A percentile compares a stretch with the other conserved stretches of the same genome.
These are phyloP conservation scores for Hericium coralloides DNA, from an alignment of 768 basidiomycete genomes.

Conservation along the genomic window DNA sequence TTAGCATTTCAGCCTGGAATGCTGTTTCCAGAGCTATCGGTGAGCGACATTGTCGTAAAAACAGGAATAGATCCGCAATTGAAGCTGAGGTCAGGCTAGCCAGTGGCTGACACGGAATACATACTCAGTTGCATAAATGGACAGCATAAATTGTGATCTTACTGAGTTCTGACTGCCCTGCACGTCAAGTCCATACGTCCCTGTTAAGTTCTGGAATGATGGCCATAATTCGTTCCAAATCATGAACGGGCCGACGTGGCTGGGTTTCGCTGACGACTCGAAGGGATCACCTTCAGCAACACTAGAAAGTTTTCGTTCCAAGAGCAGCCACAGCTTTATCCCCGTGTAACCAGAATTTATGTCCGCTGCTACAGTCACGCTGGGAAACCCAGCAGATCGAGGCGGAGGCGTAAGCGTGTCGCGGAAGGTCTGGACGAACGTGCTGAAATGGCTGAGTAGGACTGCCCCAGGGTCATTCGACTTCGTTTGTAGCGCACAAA, in stretches of 20 bases:
- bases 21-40: slow-evolving; percentile 46
- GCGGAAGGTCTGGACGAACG: slow-evolving; percentile 41
- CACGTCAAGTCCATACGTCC: slow-evolving; percentile 39
- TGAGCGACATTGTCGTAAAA: slow-evolving; percentile 46
- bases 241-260: slow-evolving; percentile 21
- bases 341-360: slow-evolving; percentile 62
- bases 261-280: slow-evolving; percentile 5
- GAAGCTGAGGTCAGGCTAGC: slow-evolving; percentile 48
- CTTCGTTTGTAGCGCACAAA: slow-evolving; percentile 40
- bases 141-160: slow-evolving; percentile 1
- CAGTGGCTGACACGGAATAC: slow-evolving; percentile 34
- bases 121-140: neutral
- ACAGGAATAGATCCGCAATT: slow-evolving; percentile 56
- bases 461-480: slow-evolving; percentile 27
- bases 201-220: slow-evolving; percentile 48
- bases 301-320: slow-evolving; percentile 31
- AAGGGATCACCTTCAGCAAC: neutral
- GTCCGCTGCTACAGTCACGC: slow-evolving; percentile 36
- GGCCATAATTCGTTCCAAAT: slow-evolving; percentile 79
- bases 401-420: slow-evolving; percentile 23
- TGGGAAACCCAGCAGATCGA: slow-evolving; percentile 21
- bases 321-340: slow-evolving; percentile 63
- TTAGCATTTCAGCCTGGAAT: slow-evolving; percentile 39
- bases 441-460: slow-evolving; percentile 41
- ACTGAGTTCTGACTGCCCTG: slow-evolving; percentile 28